Base-by-base conservation (phyloP, 2,329 filamentous ascomycete genomes). In the Dryadomyces quercus-mongolicae region DNA sequence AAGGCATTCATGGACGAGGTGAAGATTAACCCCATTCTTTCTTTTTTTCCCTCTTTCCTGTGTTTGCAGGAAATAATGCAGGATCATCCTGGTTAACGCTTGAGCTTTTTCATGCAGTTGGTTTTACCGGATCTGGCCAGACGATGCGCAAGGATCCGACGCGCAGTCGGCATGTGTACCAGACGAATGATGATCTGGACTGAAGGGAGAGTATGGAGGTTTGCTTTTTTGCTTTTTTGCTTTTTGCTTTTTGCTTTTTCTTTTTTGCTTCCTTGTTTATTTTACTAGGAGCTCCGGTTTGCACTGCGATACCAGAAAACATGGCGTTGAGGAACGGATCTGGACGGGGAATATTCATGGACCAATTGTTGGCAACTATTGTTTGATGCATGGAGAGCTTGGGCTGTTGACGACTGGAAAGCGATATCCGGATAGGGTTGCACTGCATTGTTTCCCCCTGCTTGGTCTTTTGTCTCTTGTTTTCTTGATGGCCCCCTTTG, bases 91-190 rank as follows among this genome's bases (percentile, higher is more conserved):
- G n/a, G 25, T 31, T 31, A 8, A 31, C 38, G 38, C 38, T 51
- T 16, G 18, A 6, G 9, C 25, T 6, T 53, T 20, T n/a, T n/a
- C n/a, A 49, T 7, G 3, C 60, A 96, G 93, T 98, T 65, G 93
- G 93, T 38, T 96, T 98, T 65, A 95, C 89, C 9, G 93, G 93
- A 58, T 96, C 91, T 54, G 93, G 93, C 56, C 89, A 95, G 70
- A 79, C 86, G 60, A 97, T 97, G 93, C 87, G 90, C 62, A 96
- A 95, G 70, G 93, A 96, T 66, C 81, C 82, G 49, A 82, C 84
- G 58, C 80, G 91, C 64, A 85, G 80, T 66, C 85, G 89, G 63
- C 89, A 95, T 66, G 84, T 93, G 60, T 94, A 95, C 69, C 82
- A 92, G 68, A 77, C 84, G 62, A 83, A 79, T 63, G 85, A 86